These are phyloP conservation scores for Cryoendolithus antarcticus DNA, from an alignment of 2,329 filamentous ascomycete genomes.

Conservation along the genomic window DNA sequence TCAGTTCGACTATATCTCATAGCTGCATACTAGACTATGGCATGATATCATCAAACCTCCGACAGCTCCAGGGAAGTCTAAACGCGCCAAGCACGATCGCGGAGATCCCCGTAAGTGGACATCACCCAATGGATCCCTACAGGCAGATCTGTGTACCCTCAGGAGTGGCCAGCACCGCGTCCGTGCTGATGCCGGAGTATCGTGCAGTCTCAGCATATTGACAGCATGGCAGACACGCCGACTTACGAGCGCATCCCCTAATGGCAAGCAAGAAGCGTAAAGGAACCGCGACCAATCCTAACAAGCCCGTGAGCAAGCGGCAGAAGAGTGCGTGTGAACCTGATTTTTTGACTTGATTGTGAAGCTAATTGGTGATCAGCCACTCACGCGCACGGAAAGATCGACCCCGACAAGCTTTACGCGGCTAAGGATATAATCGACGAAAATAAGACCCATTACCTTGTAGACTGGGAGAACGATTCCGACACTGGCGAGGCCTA, in stretches of 20 bases:
- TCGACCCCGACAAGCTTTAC: slow-evolving; percentile 16
- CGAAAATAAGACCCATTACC: slow-evolving; percentile 31
- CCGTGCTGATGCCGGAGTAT: too few species aligned
- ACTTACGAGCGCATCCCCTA: not conserved
- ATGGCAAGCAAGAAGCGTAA: not conserved
- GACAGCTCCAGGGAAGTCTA: too few species aligned
- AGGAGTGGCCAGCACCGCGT: too few species aligned
- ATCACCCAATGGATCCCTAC: too few species aligned
- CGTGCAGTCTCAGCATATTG: too few species aligned
- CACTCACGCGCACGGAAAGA: slow-evolving; percentile 16
- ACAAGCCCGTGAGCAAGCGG: slow-evolving; percentile 2
- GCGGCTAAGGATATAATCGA: slow-evolving; percentile 20
- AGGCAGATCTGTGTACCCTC: too few species aligned
- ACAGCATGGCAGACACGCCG: not conserved
- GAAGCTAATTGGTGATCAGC: not conserved
- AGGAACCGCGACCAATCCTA: slow-evolving; percentile 2
- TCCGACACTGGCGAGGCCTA: slow-evolving; percentile 37
- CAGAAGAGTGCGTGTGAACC: slow-evolving; percentile 1
- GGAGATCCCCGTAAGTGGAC: too few species aligned
- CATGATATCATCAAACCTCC: too few species aligned
- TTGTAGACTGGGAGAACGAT: slow-evolving; percentile 46
- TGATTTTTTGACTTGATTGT: too few species aligned
- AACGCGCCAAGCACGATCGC: too few species aligned
- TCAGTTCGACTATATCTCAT: too few species aligned
- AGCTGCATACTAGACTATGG: too few species aligned